Evolutionary conservation across 2,329 filamentous ascomycete species (phyloP), one percentile per base, ranked within the genome.

Genomic region (Emergomyces africanus): DNA sequence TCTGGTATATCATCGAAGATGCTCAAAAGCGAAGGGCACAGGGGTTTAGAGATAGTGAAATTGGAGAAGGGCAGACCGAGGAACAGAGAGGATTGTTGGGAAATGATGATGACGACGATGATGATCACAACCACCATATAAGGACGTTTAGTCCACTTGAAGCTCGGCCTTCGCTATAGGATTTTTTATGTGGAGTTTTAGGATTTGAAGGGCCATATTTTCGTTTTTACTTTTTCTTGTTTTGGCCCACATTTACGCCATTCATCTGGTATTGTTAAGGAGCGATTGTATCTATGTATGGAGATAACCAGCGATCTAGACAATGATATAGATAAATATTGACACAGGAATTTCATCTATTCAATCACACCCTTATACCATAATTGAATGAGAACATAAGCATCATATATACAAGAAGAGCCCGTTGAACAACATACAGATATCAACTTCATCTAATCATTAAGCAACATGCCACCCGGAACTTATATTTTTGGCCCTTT

Each of bases 1-100:
- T 95, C 39, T 97, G 91, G 89, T 91, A 89, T 71, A 85, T 97
- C 44, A 78, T 97, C 51, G 90, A 96, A 69, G 89, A 87, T 48
- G 84, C 83, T 10, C 85, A 87, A 63, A 83, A 64, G 33, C 65
- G 67, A 42, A 66, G 66, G 58, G 46, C 44, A 0, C 68, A 72
- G 46, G 66, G 64, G n/a, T 62, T 72, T 23, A 67, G 65, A 49
- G 66, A 67, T 6, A 64, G 64, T 49, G 60, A 66, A 5, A 69
- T 69, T 49, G 61, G 65, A 37, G 66, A 69, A 39, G 62, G 57
- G 15, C 61, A 68, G 51, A 62, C 60, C 6, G 69, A 69, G 41
- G 72, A 71, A 41, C 66, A 70, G 48, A 71, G 72, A 18, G 63
- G 75, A n/a, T 68, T 75, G n/a, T 66, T 68, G 48, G 63, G 62